Base-by-base conservation (phyloP, 768 basidiomycete species). In the Lyophyllum atratum region DNA sequence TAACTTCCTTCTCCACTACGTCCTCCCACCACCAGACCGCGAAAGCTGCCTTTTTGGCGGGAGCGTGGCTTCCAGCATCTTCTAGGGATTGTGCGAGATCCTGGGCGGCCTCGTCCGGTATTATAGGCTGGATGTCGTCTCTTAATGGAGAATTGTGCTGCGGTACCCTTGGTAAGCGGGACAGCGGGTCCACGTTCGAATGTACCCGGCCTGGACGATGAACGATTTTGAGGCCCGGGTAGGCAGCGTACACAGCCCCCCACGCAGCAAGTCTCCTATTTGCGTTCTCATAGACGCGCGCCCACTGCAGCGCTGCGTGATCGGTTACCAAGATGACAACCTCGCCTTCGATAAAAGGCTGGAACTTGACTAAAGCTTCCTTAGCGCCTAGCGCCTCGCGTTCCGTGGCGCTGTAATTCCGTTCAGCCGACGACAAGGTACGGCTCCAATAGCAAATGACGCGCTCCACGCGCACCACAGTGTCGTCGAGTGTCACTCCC, bases 291-390 rank as follows among this genome's bases (percentile, higher is more conserved):
- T 63, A 70, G 0, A 61, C 60, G 24, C 62, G 44, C 26, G 62
- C 60, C 67, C 68, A 70, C 29, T 64, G 63, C 8, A 70, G 28
- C 1, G 68, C 65, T 0, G 68, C 64, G 34, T 70, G 68, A 37
- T 70, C 65, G 0, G 65, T 70, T 8, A 70, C 45, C 0, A 64
- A 50, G 9, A 64, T 54, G 5, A 74, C 61, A 1, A 29, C 46
- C 61, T 74, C 69, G 2, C 73, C 73, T 66, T 76, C 72, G 12
- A 75, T 64, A 56, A 66, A 72, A 1, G 72, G 66, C 53, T 74
- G 72, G 33, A 74, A 75, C 45, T 70, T 68, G 14, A 72, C 60
- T 11, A 74, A 53, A 0, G 71, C 73, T 59, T 75, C 71, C 9
- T 40, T 40, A n/a, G 39, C 39, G 4, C 39, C 39, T 10, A 40